Conservation (phyloP, 768 basidiomycete species). For the Leccinum boreale region DNA sequence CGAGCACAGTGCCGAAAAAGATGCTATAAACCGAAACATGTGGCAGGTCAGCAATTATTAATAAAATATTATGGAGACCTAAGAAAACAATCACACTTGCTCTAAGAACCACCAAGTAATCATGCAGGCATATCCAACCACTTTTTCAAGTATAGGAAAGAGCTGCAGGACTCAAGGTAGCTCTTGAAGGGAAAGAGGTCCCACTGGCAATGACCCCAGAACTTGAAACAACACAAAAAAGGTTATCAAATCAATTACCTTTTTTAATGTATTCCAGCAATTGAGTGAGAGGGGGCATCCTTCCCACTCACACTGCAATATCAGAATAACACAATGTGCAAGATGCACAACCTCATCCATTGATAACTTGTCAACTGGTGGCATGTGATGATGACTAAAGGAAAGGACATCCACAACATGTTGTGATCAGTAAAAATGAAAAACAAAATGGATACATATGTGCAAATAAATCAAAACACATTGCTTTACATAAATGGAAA, state of each 20-base stretch:
- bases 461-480: constrained; percentile 11
- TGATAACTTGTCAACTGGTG: constrained; percentile 17
- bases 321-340: constrained; percentile 24
- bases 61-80: background rate
- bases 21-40: constrained; percentile 18
- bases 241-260: constrained; percentile 22
- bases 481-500: background rate
- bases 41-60: constrained; percentile 8
- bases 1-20: constrained; percentile 23
- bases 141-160: constrained; percentile 6
- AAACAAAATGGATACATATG: background rate
- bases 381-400: constrained; percentile 13
- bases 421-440: background rate
- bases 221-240: constrained; percentile 2
- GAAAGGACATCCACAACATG: background rate
- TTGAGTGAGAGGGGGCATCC: constrained; percentile 25
- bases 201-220: constrained; percentile 5
- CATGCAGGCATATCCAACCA: constrained; percentile 17
- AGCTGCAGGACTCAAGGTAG: constrained; percentile 14
- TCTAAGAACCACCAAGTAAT: constrained; percentile 19
- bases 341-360: constrained; percentile 18
- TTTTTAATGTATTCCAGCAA: constrained; percentile 27
- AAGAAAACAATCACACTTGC: background rate
- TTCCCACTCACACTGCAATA: constrained; percentile 30
- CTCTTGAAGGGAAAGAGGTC: background rate